phyloP scores from a whole-genome alignment of 1,284 basidiomycete genomes.

The Marasmius sp. region DNA sequence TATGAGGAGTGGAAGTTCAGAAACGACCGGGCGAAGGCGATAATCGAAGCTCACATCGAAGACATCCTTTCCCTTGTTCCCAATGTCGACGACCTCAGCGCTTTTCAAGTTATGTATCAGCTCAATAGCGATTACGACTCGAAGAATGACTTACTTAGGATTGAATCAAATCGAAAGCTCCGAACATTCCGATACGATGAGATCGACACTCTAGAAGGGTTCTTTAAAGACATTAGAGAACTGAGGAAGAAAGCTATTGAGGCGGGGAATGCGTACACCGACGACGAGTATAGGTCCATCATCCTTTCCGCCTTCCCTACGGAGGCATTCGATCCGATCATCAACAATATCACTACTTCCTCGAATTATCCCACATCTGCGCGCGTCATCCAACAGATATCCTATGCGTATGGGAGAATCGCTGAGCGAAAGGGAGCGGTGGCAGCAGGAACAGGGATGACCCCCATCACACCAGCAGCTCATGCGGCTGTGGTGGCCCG shows the following conservation, averaged over 20 bases:
- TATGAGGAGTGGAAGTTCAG: constrained; percentile 1
- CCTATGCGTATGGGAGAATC: no score
- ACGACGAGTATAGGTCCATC: no score
- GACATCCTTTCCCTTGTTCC: background rate
- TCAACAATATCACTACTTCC: no score
- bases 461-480: no score
- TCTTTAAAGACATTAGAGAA: background rate
- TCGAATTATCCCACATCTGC: no score
- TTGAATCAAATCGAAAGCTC: no score
- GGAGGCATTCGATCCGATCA: no score
- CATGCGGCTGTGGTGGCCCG: no score
- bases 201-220: background rate
- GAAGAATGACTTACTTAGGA: background rate
- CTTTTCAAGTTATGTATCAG: background rate
- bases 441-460: no score
- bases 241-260: background rate
- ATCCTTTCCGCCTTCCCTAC: no score
- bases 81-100: background rate
- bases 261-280: background rate
- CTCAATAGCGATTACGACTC: background rate
- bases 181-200: background rate
- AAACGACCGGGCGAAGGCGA: constrained; percentile 1
- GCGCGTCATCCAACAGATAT: no score
- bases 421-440: no score
- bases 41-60: constrained; percentile 3